A percentile compares a stretch with the other conserved stretches of the same genome.
phyloP scores from a whole-genome alignment of 257 asterid species.

The Oldenlandia corymbosa region DNA sequence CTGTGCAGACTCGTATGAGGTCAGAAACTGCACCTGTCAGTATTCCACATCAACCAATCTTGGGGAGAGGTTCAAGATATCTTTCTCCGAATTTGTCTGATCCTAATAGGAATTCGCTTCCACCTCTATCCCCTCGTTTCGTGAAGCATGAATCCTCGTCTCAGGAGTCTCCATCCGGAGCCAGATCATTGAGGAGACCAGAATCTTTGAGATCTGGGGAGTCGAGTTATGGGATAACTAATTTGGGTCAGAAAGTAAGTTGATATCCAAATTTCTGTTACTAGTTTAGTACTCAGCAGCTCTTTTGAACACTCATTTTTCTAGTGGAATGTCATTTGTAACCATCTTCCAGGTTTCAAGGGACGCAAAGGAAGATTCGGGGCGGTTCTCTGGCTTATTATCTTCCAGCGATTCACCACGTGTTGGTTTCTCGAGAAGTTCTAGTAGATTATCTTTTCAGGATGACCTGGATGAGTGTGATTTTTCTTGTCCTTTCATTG shows the following conservation, averaged over 20 bases:
- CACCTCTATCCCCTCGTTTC: conserved; percentile 77
- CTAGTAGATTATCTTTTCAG: conserved; percentile 92
- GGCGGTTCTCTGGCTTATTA: conserved; percentile 77
- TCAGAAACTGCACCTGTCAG: conserved; percentile 89
- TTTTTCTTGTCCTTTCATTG: conserved; percentile 87
- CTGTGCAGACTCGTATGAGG: conserved; percentile 41
- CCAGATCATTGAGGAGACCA: conserved; percentile 54
- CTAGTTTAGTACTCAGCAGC: conserved; percentile 5
- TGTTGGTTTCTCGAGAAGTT: conserved; percentile 86
- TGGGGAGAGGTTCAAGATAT: conserved; percentile 66
- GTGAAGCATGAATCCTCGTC: conserved; percentile 65
- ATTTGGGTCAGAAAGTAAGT: conserved; percentile 62
- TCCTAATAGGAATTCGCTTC: conserved; percentile 78
- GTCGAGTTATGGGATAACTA: conserved; percentile 39
- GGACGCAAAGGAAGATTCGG: conserved; percentile 91
- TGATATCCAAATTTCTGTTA: conserved; percentile 18
- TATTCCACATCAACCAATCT: conserved; percentile 78
- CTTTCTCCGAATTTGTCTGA: conserved; percentile 87
- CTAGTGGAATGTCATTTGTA: conserved; percentile 11
- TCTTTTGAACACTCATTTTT: not conserved
- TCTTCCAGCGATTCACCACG: conserved; percentile 95
- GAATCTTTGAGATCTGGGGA: conserved; percentile 67
- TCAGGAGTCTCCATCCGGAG: conserved; percentile 78
- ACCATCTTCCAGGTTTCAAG: conserved; percentile 48
- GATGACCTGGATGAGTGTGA: conserved; percentile 86